phyloP scores from a whole-genome alignment of 2,329 filamentous ascomycete genomes.

The Ceratocystis ficicola region DNA sequence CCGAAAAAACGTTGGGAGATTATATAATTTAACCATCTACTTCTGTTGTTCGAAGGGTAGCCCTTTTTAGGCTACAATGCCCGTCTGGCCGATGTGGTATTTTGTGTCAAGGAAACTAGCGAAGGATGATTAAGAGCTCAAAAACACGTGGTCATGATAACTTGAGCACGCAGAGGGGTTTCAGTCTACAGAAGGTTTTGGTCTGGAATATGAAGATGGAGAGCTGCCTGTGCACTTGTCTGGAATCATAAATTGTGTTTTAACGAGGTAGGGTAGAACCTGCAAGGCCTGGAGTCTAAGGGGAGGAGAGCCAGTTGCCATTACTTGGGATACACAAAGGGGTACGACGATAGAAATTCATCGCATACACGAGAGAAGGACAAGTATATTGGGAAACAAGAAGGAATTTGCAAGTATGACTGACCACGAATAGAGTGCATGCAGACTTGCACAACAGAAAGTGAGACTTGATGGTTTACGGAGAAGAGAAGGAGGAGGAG shows the following conservation, averaged over 20 bases:
- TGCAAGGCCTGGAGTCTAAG: neutral
- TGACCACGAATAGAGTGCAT: neutral
- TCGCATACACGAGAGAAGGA: neutral
- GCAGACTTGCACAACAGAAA: neutral
- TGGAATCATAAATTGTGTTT: neutral
- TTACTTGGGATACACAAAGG: neutral
- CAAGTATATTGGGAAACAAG: neutral
- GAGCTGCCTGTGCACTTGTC: neutral
- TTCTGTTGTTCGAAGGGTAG: neutral
- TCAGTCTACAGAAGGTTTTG: neutral
- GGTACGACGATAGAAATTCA: neutral
- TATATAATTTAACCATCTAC: neutral
- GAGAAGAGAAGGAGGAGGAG: neutral
- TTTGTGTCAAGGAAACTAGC: neutral
- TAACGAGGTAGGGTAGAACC: neutral
- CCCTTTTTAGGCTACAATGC: neutral
- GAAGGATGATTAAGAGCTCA: constrained; percentile 7
- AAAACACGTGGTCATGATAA: neutral
- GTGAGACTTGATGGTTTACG: neutral
- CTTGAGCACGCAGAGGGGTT: neutral
- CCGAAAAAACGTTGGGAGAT: neutral
- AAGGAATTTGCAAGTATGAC: neutral
- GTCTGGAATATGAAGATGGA: neutral
- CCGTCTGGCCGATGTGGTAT: neutral
- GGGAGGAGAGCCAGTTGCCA: neutral